Evolutionary conservation across 2,329 filamentous ascomycete genomes (phyloP), one percentile per base, ranked within the genome.

Genomic region (Cytospora paraplurivora): DNA sequence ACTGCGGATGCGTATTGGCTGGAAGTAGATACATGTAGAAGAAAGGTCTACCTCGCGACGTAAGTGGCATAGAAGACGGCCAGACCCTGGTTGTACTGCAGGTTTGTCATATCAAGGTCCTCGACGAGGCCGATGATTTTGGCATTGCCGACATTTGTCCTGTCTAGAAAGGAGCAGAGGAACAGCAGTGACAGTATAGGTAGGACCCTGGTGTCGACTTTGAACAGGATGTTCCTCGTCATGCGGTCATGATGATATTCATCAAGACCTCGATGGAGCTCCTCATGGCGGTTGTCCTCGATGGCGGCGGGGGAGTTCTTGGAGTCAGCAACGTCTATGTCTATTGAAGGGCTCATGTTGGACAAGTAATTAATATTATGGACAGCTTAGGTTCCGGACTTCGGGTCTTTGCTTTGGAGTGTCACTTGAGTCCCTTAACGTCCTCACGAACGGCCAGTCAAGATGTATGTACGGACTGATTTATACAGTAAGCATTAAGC

Each of bases 71-170:
- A 90, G 69, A 87, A 90, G 1, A 88, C 83, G 13, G 85, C 81
- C 35, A 90, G 76, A 1, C 86, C 87, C 50, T 85, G 82, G 55
- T 86, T 84, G 72, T 89, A 91, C 70, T 90, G 85, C 61, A 80
- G 75, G 63, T 87, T 83, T 6, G 76, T 82, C 67, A 91, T 85
- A 52, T 76, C 71, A 1, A 89, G 72, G 69, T 87, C 84, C 1
- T 76, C 68, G 68, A 88, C 84, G 15, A 91, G 78, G 0, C 85
- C 83, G 58, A 88, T 80, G 10, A 90, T 85, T 66, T 86, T 86
- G 32, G 88, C 88, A 70, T 91, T 90, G 44, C 88, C 88, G 44
- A 91, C 86, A 71, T 91, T 91, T n/a, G 88, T 89, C 50, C 89
- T 82, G 73, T 91, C 88, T 56, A 84, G 77, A 65, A 82, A 83